Conservation (phyloP, 139 green algal species). For the Closterium sp. region DNA sequence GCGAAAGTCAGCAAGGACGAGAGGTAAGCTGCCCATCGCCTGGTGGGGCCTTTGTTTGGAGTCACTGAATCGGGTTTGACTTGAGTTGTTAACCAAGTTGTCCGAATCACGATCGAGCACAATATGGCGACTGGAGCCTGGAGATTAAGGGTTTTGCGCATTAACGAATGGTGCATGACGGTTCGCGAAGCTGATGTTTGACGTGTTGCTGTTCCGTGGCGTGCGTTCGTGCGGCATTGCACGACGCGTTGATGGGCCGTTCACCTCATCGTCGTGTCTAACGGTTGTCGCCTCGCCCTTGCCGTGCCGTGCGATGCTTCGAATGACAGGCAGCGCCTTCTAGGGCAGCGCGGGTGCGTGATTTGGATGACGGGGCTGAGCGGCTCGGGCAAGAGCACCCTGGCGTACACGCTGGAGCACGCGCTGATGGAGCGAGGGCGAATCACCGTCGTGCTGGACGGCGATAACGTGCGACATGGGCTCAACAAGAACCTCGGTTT, state of each 20-base stretch:
- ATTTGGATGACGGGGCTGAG: conserved; percentile 87
- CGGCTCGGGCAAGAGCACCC: conserved; percentile 63
- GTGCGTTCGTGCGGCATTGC: not conserved
- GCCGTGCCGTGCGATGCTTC: not conserved
- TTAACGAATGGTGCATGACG: not conserved
- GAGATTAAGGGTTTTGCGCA: not conserved
- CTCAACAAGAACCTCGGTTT: conserved; percentile 94
- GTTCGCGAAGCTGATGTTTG: not conserved
- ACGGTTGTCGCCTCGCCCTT: not conserved
- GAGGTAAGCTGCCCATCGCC: conserved; percentile 15
- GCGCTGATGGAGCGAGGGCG: conserved; percentile 72
- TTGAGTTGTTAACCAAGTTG: not conserved
- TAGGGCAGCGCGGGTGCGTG: conserved; percentile 82
- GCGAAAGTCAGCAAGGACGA: conserved; percentile 60
- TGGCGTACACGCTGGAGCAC: conserved; percentile 77
- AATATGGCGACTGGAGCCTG: not conserved
- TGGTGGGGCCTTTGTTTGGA: not conserved
- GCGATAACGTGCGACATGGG: conserved; percentile 92
- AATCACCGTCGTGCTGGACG: conserved; percentile 81
- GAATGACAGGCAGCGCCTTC: conserved; percentile 57
- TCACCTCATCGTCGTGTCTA: not conserved
- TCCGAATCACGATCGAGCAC: not conserved
- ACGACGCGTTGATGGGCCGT: not conserved
- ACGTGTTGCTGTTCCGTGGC: not conserved
- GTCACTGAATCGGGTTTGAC: not conserved